Percentiles rank a stretch among this genome's conserved stretches.
These are phyloP conservation scores for Claviceps humidiphila DNA, from an alignment of 2,329 filamentous ascomycete genomes.

Conservation along the genomic window DNA sequence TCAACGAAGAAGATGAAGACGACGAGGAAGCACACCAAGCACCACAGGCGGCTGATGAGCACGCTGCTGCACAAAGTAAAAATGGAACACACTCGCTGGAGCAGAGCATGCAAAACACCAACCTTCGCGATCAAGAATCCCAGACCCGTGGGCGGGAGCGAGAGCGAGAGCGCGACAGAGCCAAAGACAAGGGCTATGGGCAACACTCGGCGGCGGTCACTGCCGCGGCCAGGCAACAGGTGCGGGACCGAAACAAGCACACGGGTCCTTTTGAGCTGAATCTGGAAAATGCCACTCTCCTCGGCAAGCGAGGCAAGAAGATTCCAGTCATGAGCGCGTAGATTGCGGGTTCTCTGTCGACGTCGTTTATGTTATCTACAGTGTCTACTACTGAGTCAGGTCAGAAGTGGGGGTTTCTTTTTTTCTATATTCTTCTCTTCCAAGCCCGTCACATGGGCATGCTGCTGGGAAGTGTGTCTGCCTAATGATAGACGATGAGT, in stretches of 20 bases:
- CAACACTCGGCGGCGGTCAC: constrained; percentile 79
- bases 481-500: too few species aligned
- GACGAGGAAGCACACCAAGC: constrained; percentile 26
- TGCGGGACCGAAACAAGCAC: constrained; percentile 50
- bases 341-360: too few species aligned
- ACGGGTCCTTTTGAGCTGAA: constrained; percentile 85
- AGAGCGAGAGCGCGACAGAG: constrained; percentile 21
- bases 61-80: constrained; percentile 34
- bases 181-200: constrained; percentile 57
- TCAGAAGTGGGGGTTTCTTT: too few species aligned
- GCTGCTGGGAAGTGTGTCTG: too few species aligned
- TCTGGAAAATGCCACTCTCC: constrained; percentile 76
- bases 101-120: constrained; percentile 74
- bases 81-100: constrained; percentile 56
- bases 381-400: too few species aligned
- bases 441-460: too few species aligned
- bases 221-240: constrained; percentile 69
- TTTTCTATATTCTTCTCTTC: too few species aligned
- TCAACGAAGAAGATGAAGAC: constrained; percentile 52
- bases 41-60: constrained; percentile 36
- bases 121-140: constrained; percentile 42
- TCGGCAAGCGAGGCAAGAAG: constrained; percentile 56
- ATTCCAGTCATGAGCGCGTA: constrained; percentile 31
- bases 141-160: constrained; percentile 20
- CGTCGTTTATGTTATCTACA: too few species aligned